These are phyloP conservation scores for Camillea tinctor DNA, from an alignment of 2,329 filamentous ascomycete species.

Conservation along the genomic window DNA sequence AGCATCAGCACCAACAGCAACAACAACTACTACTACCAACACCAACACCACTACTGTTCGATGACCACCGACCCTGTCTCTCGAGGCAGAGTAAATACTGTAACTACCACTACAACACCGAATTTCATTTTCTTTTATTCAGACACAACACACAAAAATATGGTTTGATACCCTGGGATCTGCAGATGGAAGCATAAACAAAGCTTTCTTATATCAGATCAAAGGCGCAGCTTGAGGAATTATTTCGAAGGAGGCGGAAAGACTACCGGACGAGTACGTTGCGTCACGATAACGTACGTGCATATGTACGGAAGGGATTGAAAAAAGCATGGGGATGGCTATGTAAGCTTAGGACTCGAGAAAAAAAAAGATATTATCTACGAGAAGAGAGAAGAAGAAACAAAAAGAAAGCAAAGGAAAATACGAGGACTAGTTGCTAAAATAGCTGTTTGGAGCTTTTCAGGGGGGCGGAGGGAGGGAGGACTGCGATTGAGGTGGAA, in stretches of 20 bases:
- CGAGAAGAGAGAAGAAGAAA: not conserved
- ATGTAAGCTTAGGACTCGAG: not conserved
- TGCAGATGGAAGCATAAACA: conserved; percentile 12
- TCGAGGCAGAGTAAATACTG: not conserved
- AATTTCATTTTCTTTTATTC: conserved; percentile 13
- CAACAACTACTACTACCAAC: too few relatives aligned
- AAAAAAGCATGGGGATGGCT: too few relatives aligned
- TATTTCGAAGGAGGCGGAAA: too few relatives aligned
- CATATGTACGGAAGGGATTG: too few relatives aligned
- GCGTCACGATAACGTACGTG: too few relatives aligned
- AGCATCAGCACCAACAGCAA: too few relatives aligned
- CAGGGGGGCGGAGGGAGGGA: too few relatives aligned
- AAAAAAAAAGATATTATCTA: not conserved
- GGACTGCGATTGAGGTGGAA: not conserved
- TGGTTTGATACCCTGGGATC: conserved; percentile 10
- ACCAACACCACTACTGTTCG: conserved; percentile 2
- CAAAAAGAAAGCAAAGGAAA: not conserved
- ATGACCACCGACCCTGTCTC: not conserved
- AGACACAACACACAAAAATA: not conserved
- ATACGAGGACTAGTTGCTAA: too few relatives aligned
- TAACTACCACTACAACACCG: conserved; percentile 4
- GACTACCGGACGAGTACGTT: not conserved
- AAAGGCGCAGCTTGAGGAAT: conserved; percentile 10
- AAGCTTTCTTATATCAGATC: conserved; percentile 6
- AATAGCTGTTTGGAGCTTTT: too few relatives aligned